These are phyloP conservation scores for Botrytis byssoidea DNA, from an alignment of 2,329 filamentous ascomycete genomes.

Conservation along the genomic window DNA sequence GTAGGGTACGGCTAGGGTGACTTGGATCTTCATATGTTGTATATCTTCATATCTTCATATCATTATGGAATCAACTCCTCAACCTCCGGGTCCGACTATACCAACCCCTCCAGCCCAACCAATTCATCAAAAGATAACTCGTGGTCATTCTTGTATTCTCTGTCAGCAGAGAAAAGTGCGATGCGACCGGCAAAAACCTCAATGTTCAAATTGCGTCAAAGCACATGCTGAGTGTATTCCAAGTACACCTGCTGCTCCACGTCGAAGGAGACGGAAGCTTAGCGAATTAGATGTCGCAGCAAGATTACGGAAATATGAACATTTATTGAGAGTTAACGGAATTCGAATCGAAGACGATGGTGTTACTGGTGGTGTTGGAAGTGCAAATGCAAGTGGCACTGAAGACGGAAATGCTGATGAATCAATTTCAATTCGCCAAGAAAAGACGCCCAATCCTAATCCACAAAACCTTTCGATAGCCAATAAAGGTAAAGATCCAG, in stretches of 20 bases:
- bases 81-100: not conserved
- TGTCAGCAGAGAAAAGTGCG: constrained; percentile 38
- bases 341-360: constrained; percentile 34
- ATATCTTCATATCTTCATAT: not conserved
- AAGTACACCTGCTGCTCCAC: constrained; percentile 32
- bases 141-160: constrained; percentile 34
- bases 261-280: constrained; percentile 33
- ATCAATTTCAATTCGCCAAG: not conserved
- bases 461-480: not conserved
- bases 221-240: constrained; percentile 34
- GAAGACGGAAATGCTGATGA: not conserved
- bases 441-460: not conserved
- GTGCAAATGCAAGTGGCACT: constrained; percentile 7
- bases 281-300: constrained; percentile 33
- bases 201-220: constrained; percentile 38
- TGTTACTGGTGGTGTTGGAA: not conserved
- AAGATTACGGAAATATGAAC: constrained; percentile 33
- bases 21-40: not conserved
- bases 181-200: constrained; percentile 36
- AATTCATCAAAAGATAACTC: constrained; percentile 27
- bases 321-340: constrained; percentile 33
- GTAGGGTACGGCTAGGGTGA: too few species aligned
- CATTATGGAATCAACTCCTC: constrained; percentile 18
- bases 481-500: not conserved
- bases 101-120: not conserved